A percentile compares a stretch with the other conserved stretches of the same genome.
Conservation (phyloP, 805 yeast species). For the Pichia exigua region DNA sequence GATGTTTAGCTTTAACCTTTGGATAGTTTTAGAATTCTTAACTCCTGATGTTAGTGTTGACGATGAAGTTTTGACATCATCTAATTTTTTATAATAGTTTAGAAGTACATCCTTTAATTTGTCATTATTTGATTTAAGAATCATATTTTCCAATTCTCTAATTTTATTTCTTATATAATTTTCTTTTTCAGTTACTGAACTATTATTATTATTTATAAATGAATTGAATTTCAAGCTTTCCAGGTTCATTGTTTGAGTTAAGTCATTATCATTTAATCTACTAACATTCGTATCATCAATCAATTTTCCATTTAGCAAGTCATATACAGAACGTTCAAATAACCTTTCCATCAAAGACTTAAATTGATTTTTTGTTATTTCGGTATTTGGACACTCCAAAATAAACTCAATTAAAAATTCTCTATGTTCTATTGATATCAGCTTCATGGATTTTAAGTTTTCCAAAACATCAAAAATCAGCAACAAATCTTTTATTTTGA, state of each 20-base stretch:
- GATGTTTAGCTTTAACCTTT: constrained; percentile 6
- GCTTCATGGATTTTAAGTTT: not conserved
- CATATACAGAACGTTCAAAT: constrained; percentile 12
- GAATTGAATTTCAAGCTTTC: constrained; percentile 6
- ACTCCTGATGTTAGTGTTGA: not conserved
- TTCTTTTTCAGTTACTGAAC: not conserved
- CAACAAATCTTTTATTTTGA: constrained; percentile 9
- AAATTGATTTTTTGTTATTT: constrained; percentile 11
- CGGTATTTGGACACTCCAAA: constrained; percentile 8
- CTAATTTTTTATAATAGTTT: constrained; percentile 2
- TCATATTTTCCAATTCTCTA: not conserved
- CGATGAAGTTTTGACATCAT: not conserved
- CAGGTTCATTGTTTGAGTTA: constrained; percentile 4
- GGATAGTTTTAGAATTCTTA: not conserved
- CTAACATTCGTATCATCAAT: not conserved
- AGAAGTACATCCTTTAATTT: constrained; percentile 8
- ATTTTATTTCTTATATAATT: not conserved
- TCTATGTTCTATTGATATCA: constrained; percentile 13
- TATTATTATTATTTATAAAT: not conserved
- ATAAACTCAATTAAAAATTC: constrained; percentile 15
- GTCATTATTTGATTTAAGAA: not conserved
- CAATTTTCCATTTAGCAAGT: constrained; percentile 3
- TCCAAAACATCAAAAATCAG: constrained; percentile 12
- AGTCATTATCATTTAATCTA: constrained; percentile 1
- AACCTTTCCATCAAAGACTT: constrained; percentile 12